Conservation (phyloP, 371 early-diverging fungal genomes). For the Rhizopus stolonifer region DNA sequence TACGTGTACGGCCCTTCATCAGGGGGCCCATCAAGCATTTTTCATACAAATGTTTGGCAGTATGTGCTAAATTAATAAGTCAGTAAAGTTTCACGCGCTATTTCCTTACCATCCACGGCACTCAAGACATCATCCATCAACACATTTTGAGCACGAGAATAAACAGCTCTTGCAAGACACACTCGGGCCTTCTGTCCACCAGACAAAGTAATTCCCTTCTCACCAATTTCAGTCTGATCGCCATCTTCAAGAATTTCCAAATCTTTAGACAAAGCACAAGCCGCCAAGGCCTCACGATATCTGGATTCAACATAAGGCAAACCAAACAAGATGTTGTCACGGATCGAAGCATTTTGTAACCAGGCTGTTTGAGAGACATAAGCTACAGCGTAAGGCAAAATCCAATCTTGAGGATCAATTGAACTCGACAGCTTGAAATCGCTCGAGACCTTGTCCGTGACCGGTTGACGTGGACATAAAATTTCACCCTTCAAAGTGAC, state of each 20-base stretch:
- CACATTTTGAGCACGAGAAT: conserved; percentile 70
- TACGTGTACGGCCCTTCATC: conserved; percentile 74
- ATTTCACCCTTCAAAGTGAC: conserved; percentile 8
- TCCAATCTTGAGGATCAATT: conserved; percentile 17
- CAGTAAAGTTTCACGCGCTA: neutral
- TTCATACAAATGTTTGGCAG: conserved; percentile 78
- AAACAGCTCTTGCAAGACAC: conserved; percentile 82
- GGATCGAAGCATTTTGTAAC: conserved; percentile 83
- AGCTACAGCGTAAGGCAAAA: conserved; percentile 20
- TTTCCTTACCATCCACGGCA: conserved; percentile 63
- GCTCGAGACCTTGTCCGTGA: conserved; percentile 2
- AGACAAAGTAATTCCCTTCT: conserved; percentile 76
- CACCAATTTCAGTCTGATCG: conserved; percentile 92
- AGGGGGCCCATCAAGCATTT: conserved; percentile 70
- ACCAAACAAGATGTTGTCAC: conserved; percentile 61
- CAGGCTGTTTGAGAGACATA: conserved; percentile 62
- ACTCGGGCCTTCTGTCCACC: conserved; percentile 84
- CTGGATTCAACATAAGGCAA: conserved; percentile 42
- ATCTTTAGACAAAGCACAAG: conserved; percentile 58
- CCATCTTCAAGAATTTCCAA: conserved; percentile 71
- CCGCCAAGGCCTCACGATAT: conserved; percentile 60
- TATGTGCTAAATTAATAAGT: conserved; percentile 58
- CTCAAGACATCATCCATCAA: conserved; percentile 85
- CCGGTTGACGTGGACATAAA: conserved; percentile 17
- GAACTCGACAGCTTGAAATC: neutral